Percentiles rank a stretch among this genome's conserved stretches.
Evolutionary conservation across 2,329 filamentous ascomycete genomes (phyloP).

Genomic region (Saccharata proteae): DNA sequence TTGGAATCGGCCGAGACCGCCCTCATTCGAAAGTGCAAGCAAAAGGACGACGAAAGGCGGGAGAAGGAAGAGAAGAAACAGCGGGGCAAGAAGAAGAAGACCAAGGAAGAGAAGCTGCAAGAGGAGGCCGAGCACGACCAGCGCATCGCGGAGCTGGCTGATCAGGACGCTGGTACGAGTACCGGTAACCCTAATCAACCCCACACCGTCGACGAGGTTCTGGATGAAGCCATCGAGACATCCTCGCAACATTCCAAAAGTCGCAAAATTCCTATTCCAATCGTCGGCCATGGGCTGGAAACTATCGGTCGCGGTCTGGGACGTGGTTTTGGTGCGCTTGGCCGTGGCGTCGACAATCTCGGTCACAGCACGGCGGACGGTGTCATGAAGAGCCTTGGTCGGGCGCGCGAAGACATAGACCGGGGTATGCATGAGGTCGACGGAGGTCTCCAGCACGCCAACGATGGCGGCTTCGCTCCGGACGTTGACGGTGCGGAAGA

Average conservation of each 20-base stretch:
- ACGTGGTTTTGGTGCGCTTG: constrained; percentile 4
- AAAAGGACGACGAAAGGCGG: constrained; percentile 18
- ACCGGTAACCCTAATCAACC: constrained; percentile 6
- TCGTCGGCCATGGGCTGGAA: constrained; percentile 13
- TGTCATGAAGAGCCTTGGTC: constrained; percentile 2
- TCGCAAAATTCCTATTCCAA: constrained; percentile 30
- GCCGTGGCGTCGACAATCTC: constrained; percentile 5
- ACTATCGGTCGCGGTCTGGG: constrained; percentile 5
- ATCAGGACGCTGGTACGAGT: constrained; percentile 1
- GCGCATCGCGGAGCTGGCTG: constrained; percentile 1
- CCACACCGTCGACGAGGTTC: constrained; percentile 4
- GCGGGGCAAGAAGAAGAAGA: constrained; percentile 1
- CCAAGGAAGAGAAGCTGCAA: background rate
- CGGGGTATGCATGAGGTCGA: no score
- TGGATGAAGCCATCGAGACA: constrained; percentile 3
- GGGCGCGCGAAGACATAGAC: background rate
- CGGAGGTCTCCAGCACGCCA: no score
- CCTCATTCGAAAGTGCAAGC: constrained; percentile 56
- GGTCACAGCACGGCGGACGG: constrained; percentile 3
- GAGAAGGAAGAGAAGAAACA: constrained; percentile 2
- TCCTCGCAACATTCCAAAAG: background rate
- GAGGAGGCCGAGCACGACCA: background rate
- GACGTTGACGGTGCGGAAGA: constrained; percentile 3
- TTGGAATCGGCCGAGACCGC: constrained; percentile 78
- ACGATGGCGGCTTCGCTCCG: constrained; percentile 1